A percentile compares a stretch with the other conserved stretches of the same genome.
These are phyloP conservation scores for Starmerella apicola DNA, from an alignment of 805 yeast species.

Conservation along the genomic window DNA sequence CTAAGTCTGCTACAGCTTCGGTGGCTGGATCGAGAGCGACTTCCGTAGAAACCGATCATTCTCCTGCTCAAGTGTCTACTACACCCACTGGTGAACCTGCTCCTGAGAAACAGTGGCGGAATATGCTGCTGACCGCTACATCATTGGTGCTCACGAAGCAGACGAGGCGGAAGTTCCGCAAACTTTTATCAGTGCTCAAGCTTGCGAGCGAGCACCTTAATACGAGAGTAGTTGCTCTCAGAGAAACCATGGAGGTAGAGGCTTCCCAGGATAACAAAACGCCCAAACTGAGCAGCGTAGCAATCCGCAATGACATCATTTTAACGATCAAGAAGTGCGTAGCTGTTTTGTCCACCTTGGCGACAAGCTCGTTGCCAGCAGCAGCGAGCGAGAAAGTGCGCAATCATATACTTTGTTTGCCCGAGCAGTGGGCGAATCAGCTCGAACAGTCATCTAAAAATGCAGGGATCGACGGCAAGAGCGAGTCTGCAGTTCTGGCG, in stretches of 20 bases:
- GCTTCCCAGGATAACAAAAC: slow-evolving; percentile 18
- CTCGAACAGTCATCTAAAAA: slow-evolving; percentile 18
- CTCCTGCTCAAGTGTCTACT: too few relatives aligned
- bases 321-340: slow-evolving; percentile 83
- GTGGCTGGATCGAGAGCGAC: too few relatives aligned
- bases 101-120: slow-evolving; percentile 20
- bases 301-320: slow-evolving; percentile 67
- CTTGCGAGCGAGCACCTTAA: slow-evolving; percentile 20
- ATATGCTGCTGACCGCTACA: slow-evolving; percentile 26
- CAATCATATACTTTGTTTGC: slow-evolving; percentile 62
- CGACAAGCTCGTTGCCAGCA: slow-evolving; percentile 62
- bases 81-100: not conserved
- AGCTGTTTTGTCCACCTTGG: slow-evolving; percentile 70
- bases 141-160: slow-evolving; percentile 33
- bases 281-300: slow-evolving; percentile 23
- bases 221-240: slow-evolving; percentile 18
- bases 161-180: slow-evolving; percentile 16
- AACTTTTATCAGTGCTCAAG: slow-evolving; percentile 16
- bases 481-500: slow-evolving; percentile 59
- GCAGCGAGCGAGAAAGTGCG: slow-evolving; percentile 73
- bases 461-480: slow-evolving; percentile 21
- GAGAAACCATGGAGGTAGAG: slow-evolving; percentile 20
- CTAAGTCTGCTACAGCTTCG: too few relatives aligned
- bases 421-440: slow-evolving; percentile 52
- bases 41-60: too few relatives aligned